These are phyloP conservation scores for Oldenlandia corymbosa DNA, from an alignment of 257 asterid genomes.

Conservation along the genomic window DNA sequence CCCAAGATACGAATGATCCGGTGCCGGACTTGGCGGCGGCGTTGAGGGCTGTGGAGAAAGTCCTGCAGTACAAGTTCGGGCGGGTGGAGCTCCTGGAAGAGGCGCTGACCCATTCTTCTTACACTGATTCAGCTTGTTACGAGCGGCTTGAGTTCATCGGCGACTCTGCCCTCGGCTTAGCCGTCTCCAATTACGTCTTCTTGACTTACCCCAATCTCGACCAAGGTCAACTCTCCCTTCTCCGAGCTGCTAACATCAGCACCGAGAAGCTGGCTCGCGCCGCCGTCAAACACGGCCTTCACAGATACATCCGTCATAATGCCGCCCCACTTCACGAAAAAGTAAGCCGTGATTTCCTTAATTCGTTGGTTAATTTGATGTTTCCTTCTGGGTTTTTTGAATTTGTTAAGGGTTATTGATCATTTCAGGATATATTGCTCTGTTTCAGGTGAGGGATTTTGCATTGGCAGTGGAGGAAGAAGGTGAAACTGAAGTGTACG, in stretches of 20 bases:
- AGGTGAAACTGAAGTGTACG: conserved; percentile 46
- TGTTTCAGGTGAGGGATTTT: conserved; percentile 70
- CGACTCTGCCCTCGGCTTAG: conserved; percentile 60
- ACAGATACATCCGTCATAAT: conserved; percentile 60
- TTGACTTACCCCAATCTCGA: conserved; percentile 46
- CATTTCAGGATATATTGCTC: too few species aligned
- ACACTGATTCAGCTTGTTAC: conserved; percentile 47
- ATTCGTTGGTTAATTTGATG: background rate
- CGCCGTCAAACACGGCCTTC: conserved; percentile 53
- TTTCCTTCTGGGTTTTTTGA: background rate
- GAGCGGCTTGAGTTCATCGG: conserved; percentile 90
- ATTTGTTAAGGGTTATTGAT: too few species aligned
- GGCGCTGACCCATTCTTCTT: conserved; percentile 77
- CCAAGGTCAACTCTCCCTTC: conserved; percentile 60
- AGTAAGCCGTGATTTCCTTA: conserved; percentile 30
- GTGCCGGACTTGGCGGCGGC: conserved; percentile 34
- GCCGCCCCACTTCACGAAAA: conserved; percentile 38
- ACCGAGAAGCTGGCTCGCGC: conserved; percentile 87
- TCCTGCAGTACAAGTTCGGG: conserved; percentile 41
- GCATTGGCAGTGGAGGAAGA: conserved; percentile 44
- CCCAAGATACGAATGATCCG: background rate
- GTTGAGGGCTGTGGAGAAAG: conserved; percentile 46
- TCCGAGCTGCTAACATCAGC: conserved; percentile 70
- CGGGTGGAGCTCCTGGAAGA: conserved; percentile 54
- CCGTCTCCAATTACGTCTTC: conserved; percentile 42